Base-by-base conservation (phyloP, 257 asterid species). In the Solanum chiquidenum region DNA sequence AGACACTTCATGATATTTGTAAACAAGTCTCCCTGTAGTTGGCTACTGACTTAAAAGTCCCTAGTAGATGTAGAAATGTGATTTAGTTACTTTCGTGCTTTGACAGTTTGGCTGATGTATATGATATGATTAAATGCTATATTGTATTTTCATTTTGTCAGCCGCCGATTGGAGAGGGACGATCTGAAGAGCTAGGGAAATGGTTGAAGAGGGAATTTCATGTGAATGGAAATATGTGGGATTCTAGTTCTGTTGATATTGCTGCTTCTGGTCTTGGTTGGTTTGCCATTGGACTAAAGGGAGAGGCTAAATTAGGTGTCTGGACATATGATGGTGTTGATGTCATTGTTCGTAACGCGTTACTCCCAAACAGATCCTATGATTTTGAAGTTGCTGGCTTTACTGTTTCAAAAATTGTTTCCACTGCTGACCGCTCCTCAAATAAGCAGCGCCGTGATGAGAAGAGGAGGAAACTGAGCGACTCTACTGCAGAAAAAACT, bases 251-350 rank as follows among this genome's bases (percentile, higher is more conserved):
- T 27, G 90, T 89, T 27, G 98, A 97, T 84, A 90, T 97, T 86
- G 96, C 98, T 62, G 94, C 94, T 73, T 90, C 95, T 31, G 99
- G 98, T 85, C 94, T 97, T 85, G 98, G 98, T 79, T 97, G 99
- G 99, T 93, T 94, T 68, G 92, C 96, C 31, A 92, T 97, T 86
- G 99, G 97, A 87, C 92, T 97, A 64, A 95, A 91, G 90, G 98
- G 98, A 88, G 96, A 93, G 38, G 98, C 96, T 71, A 83, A 21
- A 75, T 87, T 97, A 40, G 92, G 96, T 31, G 91, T 91, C 49
- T 95, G 99, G 98, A 94, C 98, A 1, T 95, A 95, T 8, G 97
- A 95, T 18, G 98, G 99, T 42, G 91, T 93, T 44, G 98, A 96
- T 83, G 89, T 95, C 44, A 85, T 89, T 1, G 88, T 86, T 85